Evolutionary conservation across 768 basidiomycete genomes (phyloP).

Genomic region (Trichaptum fuscoviolaceum): DNA sequence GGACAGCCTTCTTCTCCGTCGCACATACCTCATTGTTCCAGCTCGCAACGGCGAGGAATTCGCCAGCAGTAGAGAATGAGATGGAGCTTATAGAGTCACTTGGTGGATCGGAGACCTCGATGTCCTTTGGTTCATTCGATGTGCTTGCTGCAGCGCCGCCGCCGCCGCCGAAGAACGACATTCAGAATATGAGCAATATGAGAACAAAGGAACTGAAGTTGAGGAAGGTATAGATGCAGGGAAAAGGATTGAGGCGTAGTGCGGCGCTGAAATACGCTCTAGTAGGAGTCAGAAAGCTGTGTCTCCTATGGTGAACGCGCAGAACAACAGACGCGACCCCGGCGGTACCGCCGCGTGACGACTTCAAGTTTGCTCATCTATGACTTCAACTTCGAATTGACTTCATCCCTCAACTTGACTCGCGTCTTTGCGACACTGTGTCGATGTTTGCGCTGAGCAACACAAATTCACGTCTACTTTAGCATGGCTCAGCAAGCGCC

Average conservation of each 20-base stretch:
- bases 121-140: conserved; percentile 50
- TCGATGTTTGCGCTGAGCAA: too few species aligned
- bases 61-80: conserved; percentile 78
- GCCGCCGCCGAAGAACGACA: conserved; percentile 37
- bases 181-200: conserved; percentile 12
- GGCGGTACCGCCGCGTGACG: too few species aligned
- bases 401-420: too few species aligned
- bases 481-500: conserved; percentile 26
- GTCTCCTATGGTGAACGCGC: background rate
- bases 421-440: too few species aligned
- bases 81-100: conserved; percentile 83
- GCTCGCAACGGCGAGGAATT: conserved; percentile 87
- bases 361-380: too few species aligned
- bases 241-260: background rate
- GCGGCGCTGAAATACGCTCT: background rate
- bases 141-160: conserved; percentile 24
- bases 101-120: conserved; percentile 78
- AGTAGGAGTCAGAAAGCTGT: background rate
- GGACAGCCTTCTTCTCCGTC: background rate
- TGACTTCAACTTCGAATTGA: too few species aligned
- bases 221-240: background rate
- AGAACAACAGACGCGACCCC: background rate
- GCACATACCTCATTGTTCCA: conserved; percentile 87
- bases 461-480: too few species aligned
- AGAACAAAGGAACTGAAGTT: background rate